Evolutionary conservation across 495 filamentous ascomycete genomes (phyloP).

Genomic region (Penicillium simplicissimum): DNA sequence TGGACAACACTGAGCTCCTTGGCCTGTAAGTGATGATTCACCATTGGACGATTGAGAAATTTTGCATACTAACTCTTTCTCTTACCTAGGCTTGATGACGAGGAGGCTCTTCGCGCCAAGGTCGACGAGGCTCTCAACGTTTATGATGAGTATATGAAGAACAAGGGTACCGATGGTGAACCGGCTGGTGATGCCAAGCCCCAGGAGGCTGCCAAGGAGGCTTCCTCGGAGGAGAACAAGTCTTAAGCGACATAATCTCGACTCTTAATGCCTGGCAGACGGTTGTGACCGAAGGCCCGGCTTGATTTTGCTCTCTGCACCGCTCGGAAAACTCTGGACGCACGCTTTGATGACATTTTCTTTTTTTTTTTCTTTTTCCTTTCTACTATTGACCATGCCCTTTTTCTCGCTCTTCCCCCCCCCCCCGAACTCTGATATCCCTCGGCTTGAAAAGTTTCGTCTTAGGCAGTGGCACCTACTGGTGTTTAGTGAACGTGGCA

Average conservation of each 20-base stretch:
- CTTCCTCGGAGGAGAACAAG: constrained; percentile 49
- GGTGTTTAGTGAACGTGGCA: constrained; percentile 40
- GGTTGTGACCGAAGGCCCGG: constrained; percentile 7
- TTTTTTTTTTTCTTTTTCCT: constrained; percentile 32
- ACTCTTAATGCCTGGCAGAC: constrained; percentile 20
- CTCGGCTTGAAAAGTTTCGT: constrained; percentile 51
- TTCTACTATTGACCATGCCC: constrained; percentile 23
- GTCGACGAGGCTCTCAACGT: constrained; percentile 95
- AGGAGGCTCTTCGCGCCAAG: constrained; percentile 85
- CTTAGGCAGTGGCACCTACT: constrained; percentile 41
- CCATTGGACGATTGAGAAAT: background rate
- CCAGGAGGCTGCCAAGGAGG: constrained; percentile 48
- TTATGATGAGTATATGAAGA: constrained; percentile 98
- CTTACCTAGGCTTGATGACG: constrained; percentile 77
- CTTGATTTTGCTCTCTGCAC: constrained; percentile 12
- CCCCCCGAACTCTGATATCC: constrained; percentile 52
- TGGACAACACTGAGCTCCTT: constrained; percentile 93
- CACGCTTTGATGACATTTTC: constrained; percentile 49
- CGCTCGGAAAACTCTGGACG: constrained; percentile 38
- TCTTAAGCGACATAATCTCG: constrained; percentile 39
- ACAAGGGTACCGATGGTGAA: constrained; percentile 50
- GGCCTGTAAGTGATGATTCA: constrained; percentile 75
- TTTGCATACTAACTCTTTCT: constrained; percentile 31
- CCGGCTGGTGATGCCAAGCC: constrained; percentile 41
- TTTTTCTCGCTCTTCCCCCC: constrained; percentile 24